A percentile compares a stretch with the other conserved stretches of the same genome.
phyloP scores from a whole-genome alignment of 1,284 basidiomycete species.

The Ustanciosporium gigantosporum region DNA sequence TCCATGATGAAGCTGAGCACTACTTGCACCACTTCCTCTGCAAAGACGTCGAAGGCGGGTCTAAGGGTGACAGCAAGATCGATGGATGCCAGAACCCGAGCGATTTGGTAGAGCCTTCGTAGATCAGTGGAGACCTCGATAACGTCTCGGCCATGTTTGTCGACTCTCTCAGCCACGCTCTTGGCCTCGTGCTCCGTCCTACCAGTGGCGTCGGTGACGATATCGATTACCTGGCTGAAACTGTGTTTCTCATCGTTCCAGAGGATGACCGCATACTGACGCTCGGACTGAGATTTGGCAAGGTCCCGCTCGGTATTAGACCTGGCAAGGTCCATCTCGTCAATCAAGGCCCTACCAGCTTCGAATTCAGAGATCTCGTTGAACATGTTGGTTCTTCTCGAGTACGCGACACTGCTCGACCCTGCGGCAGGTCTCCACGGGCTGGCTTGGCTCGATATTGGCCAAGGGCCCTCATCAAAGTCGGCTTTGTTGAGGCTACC shows the following conservation, averaged over 20 bases:
- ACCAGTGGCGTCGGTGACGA: constrained; percentile 46
- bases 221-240: constrained; percentile 83
- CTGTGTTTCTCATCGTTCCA: constrained; percentile 99
- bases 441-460: neutral
- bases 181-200: constrained; percentile 64
- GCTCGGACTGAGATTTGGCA: neutral
- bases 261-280: constrained; percentile 77
- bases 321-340: no score
- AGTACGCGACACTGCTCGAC: neutral
- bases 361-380: neutral
- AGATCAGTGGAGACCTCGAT: constrained; percentile 77
- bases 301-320: no score
- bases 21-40: constrained; percentile 77
- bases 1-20: constrained; percentile 53
- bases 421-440: neutral
- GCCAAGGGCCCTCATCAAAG: constrained; percentile 69
- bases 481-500: constrained; percentile 56
- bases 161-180: constrained; percentile 72
- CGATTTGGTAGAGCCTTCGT: constrained; percentile 74
- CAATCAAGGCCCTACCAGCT: neutral
- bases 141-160: constrained; percentile 80
- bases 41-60: constrained; percentile 83
- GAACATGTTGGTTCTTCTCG: neutral
- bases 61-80: constrained; percentile 90
- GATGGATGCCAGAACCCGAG: constrained; percentile 79